Evolutionary conservation across 1,284 basidiomycete genomes (phyloP).

Genomic region (Pisolithus thermaeus): DNA sequence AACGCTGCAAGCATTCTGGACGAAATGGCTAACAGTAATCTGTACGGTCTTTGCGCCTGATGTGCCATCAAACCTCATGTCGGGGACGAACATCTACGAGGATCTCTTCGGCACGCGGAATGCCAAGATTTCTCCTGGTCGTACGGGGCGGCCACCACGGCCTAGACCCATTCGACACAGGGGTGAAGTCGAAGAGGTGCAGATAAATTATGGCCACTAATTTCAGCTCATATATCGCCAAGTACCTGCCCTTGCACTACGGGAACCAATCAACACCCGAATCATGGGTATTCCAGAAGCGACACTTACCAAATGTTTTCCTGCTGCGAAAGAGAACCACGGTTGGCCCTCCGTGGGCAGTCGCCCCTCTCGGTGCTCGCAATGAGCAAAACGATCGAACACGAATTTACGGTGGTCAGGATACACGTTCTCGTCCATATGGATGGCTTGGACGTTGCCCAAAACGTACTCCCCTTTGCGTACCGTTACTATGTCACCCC

Average conservation of each 20-base stretch:
- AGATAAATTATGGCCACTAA: slow-evolving; percentile 15
- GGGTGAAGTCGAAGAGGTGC: slow-evolving; percentile 14
- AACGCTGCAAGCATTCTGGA: no score
- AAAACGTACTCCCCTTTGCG: slow-evolving; percentile 19
- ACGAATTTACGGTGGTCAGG: slow-evolving; percentile 11
- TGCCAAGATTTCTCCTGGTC: neutral
- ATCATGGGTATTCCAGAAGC: neutral
- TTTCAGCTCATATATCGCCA: slow-evolving; percentile 24
- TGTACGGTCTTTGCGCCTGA: no score
- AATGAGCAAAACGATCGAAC: slow-evolving; percentile 20
- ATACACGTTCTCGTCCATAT: slow-evolving; percentile 18
- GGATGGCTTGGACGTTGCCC: slow-evolving; percentile 16
- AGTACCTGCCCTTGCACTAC: slow-evolving; percentile 24
- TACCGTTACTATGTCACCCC: slow-evolving; percentile 9
- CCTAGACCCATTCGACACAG: neutral
- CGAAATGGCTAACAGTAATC: no score
- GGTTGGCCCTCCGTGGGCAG: slow-evolving; percentile 16
- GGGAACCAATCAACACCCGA: neutral
- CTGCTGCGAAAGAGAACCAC: slow-evolving; percentile 18
- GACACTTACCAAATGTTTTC: slow-evolving; percentile 18
- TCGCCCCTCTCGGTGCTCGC: slow-evolving; percentile 11
- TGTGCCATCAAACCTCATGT: neutral
- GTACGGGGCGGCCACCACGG: neutral
- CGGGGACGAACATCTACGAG: neutral
- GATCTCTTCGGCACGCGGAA: neutral